A percentile compares a stretch with the other conserved stretches of the same genome.
Conservation (phyloP, 1,139 yeast species). For the Geotrichum cucujoidarum region DNA sequence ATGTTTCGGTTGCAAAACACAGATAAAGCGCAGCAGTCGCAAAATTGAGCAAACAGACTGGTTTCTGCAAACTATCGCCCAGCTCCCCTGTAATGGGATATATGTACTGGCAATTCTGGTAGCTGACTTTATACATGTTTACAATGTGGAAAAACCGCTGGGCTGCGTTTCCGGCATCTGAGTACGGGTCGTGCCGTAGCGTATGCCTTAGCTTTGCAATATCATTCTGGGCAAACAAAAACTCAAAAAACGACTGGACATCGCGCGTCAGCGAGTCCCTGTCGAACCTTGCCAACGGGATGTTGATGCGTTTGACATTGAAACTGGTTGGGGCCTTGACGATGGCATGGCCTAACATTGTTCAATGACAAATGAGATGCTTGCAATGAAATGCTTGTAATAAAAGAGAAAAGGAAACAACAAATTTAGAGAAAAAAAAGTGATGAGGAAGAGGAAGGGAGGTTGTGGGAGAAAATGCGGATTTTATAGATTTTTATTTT, state of each 20-base stretch:
- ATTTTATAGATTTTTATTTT: no score
- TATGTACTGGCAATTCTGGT: neutral
- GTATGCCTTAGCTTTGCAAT: neutral
- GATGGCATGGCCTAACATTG: neutral
- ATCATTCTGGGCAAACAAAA: neutral
- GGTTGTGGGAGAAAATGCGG: no score
- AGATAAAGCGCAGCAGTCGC: slow-evolving; percentile 7
- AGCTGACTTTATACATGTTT: slow-evolving; percentile 8
- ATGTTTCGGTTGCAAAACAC: neutral
- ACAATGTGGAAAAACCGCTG: slow-evolving; percentile 4
- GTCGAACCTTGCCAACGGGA: neutral
- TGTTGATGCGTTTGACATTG: neutral
- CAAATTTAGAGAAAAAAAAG: no score
- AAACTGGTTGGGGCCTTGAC: neutral
- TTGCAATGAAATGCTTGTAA: no score
- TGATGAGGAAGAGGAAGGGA: no score
- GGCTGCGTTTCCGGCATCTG: neutral
- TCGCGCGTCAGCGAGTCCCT: slow-evolving; percentile 5
- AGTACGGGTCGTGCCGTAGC: neutral
- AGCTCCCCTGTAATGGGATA: slow-evolving; percentile 2
- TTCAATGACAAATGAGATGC: no score
- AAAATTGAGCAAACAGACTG: slow-evolving; percentile 6
- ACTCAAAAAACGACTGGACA: slow-evolving; percentile 1
- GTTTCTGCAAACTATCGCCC: neutral
- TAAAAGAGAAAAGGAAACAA: no score